These are phyloP conservation scores for Ustilago loliicola DNA, from an alignment of 1,284 basidiomycete species.

Conservation along the genomic window DNA sequence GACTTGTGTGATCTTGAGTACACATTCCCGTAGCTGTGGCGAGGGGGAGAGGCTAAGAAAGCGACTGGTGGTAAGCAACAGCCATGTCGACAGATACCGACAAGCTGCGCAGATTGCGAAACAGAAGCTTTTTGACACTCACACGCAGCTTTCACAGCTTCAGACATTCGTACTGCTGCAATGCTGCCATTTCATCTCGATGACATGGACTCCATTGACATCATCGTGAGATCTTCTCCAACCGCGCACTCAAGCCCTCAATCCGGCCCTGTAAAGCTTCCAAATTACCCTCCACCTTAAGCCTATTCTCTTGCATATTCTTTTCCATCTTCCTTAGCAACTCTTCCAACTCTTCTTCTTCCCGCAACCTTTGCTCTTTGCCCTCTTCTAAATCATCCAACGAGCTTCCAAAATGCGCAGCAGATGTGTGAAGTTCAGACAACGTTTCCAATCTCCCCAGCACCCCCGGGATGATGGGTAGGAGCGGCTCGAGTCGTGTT, in stretches of 20 bases:
- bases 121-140: no score
- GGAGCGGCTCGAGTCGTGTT: conserved; percentile 83
- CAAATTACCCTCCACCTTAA: conserved; percentile 70
- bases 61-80: no score
- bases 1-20: no score
- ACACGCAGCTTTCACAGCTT: no score
- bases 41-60: no score
- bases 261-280: conserved; percentile 80
- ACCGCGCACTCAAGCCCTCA: conserved; percentile 77
- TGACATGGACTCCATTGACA: no score
- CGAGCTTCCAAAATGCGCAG: conserved; percentile 77
- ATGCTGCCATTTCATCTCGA: no score
- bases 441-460: conserved; percentile 87
- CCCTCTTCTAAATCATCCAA: conserved; percentile 81
- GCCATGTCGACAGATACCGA: no score
- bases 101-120: no score
- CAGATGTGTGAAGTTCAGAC: conserved; percentile 83
- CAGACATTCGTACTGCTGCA: no score
- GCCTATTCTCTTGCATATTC: conserved; percentile 78
- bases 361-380: conserved; percentile 77
- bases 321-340: conserved; percentile 75
- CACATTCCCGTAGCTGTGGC: no score
- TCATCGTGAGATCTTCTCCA: conserved; percentile 71
- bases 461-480: conserved; percentile 92
- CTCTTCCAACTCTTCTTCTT: conserved; percentile 78